These are phyloP conservation scores for Paspalum notatum DNA, from an alignment of 176 grass and related monocot species.

Conservation along the genomic window DNA sequence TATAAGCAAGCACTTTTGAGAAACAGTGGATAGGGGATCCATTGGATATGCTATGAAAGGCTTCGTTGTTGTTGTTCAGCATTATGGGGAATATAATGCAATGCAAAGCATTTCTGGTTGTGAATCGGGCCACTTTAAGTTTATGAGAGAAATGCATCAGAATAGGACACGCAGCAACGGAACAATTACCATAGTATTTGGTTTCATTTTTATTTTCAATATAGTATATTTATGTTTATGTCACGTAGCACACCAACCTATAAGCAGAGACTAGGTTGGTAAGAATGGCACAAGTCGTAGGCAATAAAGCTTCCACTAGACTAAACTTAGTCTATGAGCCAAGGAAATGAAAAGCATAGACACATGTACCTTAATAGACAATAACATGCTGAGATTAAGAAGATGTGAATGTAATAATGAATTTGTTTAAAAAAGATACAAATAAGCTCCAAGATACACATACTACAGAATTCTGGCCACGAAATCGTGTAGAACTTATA, in stretches of 20 bases:
- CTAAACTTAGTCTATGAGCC: neutral
- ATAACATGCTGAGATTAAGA: neutral
- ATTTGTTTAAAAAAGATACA: constrained; percentile 2
- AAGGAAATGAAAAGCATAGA: constrained; percentile 20
- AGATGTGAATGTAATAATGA: neutral
- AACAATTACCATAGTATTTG: neutral
- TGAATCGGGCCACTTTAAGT: neutral
- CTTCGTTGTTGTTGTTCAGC: neutral
- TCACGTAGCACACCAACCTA: constrained; percentile 1
- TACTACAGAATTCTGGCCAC: neutral
- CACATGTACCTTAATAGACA: neutral
- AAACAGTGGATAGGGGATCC: too few species aligned
- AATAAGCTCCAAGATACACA: constrained; percentile 8
- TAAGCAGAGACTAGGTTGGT: neutral
- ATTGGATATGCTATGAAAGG: neutral
- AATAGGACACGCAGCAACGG: neutral
- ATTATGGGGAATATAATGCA: constrained; percentile 10
- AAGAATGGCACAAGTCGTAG: constrained; percentile 16
- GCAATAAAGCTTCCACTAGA: neutral
- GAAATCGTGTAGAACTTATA: constrained; percentile 2
- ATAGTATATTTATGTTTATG: constrained; percentile 6
- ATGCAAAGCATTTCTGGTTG: neutral
- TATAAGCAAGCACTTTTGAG: too few species aligned
- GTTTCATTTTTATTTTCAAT: neutral
- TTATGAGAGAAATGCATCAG: constrained; percentile 4